Evolutionary conservation across 805 yeast genomes (phyloP).

Genomic region (Kregervanrija pseudodelftensis): DNA sequence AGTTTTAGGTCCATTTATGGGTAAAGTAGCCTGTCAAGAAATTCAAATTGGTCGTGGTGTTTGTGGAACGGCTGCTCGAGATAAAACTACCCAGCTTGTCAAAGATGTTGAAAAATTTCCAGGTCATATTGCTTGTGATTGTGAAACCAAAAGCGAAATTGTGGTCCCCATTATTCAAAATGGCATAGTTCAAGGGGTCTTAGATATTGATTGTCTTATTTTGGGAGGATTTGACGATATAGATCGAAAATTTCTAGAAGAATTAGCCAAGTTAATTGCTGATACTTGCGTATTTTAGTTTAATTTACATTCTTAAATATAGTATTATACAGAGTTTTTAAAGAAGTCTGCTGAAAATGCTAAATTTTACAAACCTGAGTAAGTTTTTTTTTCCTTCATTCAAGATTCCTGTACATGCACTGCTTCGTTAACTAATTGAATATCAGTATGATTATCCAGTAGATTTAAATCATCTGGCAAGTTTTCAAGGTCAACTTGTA

Average conservation of each 20-base stretch:
- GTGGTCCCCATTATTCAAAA: constrained; percentile 67
- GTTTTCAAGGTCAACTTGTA: no score
- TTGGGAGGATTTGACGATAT: constrained; percentile 56
- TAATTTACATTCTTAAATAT: no score
- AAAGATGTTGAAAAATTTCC: constrained; percentile 72
- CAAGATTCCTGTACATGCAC: constrained; percentile 1
- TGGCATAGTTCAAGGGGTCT: constrained; percentile 56
- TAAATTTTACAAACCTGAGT: no score
- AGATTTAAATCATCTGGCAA: no score
- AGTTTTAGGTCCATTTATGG: constrained; percentile 89
- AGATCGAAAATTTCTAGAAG: constrained; percentile 56
- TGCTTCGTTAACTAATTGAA: constrained; percentile 1
- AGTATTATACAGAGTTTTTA: no score
- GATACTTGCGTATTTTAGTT: constrained; percentile 45
- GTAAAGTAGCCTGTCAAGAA: constrained; percentile 90
- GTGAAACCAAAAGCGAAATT: constrained; percentile 86
- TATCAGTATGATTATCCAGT: no score
- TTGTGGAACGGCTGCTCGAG: constrained; percentile 77
- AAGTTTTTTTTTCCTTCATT: no score
- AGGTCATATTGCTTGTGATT: constrained; percentile 96
- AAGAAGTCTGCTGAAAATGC: no score
- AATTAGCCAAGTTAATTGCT: constrained; percentile 46
- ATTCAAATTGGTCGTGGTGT: constrained; percentile 81
- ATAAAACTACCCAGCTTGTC: constrained; percentile 62
- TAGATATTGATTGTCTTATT: constrained; percentile 77